Conservation (phyloP, 257 asterid species). For the Solanum clarkiae region DNA sequence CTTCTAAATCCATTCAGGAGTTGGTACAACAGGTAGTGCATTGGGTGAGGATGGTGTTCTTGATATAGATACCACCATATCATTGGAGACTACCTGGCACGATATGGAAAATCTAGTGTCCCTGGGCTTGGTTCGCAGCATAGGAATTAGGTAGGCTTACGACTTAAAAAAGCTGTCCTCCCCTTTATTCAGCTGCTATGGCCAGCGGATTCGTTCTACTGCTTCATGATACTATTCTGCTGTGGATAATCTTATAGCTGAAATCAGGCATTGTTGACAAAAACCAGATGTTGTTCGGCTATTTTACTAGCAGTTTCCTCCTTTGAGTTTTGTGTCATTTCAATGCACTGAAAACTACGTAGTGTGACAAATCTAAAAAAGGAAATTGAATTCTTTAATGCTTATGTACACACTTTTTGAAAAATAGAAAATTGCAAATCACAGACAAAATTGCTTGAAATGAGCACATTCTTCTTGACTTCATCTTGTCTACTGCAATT, state of each 20-base stretch:
- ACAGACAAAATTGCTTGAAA: neutral
- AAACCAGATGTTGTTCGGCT: neutral
- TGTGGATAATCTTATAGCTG: neutral
- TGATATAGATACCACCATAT: conserved; percentile 48
- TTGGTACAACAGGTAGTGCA: conserved; percentile 46
- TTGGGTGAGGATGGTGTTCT: conserved; percentile 50
- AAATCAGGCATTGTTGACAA: neutral
- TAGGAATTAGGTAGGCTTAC: conserved; percentile 39
- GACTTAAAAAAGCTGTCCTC: neutral
- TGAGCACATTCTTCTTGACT: neutral
- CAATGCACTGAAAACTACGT: neutral
- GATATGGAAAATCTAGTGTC: conserved; percentile 53
- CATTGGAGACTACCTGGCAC: conserved; percentile 62
- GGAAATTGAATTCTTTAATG: neutral
- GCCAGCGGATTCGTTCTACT: neutral
- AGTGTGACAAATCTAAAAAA: neutral
- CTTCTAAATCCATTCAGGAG: conserved; percentile 18
- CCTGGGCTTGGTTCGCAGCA: conserved; percentile 49
- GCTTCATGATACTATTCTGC: neutral
- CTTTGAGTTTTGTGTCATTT: neutral
- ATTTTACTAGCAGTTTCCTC: neutral
- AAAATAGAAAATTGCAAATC: neutral
- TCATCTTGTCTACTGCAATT: neutral
- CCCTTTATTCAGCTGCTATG: neutral
- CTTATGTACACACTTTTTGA: neutral